Conservation (phyloP, 73 alveolate genomes). For the Paramecium sexaurelia region DNA sequence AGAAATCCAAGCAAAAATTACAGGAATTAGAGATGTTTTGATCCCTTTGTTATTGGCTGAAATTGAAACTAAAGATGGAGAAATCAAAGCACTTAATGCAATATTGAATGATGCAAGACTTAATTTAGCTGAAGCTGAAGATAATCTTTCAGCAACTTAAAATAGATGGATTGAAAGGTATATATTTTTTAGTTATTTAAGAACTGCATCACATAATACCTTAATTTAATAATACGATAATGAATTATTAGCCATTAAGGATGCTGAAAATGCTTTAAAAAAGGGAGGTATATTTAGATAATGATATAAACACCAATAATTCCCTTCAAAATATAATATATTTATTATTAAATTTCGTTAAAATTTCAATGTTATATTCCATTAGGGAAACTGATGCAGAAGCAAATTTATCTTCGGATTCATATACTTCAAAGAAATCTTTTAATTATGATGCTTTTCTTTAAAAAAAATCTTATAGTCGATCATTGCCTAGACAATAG, state of each 20-base stretch:
- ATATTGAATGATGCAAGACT: constrained; percentile 23
- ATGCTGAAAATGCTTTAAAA: constrained; percentile 55
- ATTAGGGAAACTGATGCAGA: constrained; percentile 55
- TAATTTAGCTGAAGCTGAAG: constrained; percentile 26
- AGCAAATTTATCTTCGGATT: constrained; percentile 10
- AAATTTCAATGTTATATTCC: background rate
- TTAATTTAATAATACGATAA: constrained; percentile 6
- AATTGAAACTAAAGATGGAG: constrained; percentile 47
- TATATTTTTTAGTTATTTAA: background rate
- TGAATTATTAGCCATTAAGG: constrained; percentile 47
- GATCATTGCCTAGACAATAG: constrained; percentile 32
- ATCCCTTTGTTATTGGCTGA: background rate
- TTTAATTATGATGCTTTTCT: background rate
- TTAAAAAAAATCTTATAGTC: background rate
- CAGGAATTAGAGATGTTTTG: background rate
- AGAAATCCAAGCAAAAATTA: constrained; percentile 11
- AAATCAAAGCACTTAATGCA: background rate
- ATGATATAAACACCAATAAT: constrained; percentile 23
- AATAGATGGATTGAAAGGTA: constrained; percentile 60
- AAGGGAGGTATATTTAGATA: constrained; percentile 59
- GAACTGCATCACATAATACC: constrained; percentile 40
- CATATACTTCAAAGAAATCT: constrained; percentile 1
- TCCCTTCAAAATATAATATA: constrained; percentile 6
- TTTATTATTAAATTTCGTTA: constrained; percentile 38
- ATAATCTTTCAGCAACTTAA: background rate